phyloP scores from a whole-genome alignment of 2,329 filamentous ascomycete genomes.

The Pyrenophora graminea region DNA sequence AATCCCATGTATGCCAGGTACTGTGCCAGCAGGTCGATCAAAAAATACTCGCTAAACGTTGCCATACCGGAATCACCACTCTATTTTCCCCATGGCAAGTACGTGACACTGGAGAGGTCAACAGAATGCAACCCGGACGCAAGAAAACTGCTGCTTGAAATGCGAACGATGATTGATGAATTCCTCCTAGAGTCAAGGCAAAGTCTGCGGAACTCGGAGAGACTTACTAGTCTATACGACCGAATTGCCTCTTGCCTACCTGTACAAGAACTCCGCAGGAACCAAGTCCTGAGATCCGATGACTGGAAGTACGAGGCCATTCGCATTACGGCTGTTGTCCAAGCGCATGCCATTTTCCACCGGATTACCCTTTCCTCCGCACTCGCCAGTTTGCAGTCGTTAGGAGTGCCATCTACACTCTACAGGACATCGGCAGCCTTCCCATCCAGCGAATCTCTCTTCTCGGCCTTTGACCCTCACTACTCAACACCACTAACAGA shows the following conservation, averaged over 20 bases:
- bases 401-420: not conserved
- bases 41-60: slow-evolving; percentile 20
- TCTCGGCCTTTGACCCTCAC: slow-evolving; percentile 21
- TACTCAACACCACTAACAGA: slow-evolving; percentile 28
- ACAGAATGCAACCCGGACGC: slow-evolving; percentile 17
- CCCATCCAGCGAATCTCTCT: slow-evolving; percentile 18
- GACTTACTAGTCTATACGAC: slow-evolving; percentile 23
- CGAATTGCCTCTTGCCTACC: slow-evolving; percentile 28
- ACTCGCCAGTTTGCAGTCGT: slow-evolving; percentile 17
- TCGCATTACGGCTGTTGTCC: slow-evolving; percentile 39
- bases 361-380: slow-evolving; percentile 35
- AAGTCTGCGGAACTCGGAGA: slow-evolving; percentile 21
- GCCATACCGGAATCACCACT: slow-evolving; percentile 45
- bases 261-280: slow-evolving; percentile 14
- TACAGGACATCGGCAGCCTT: slow-evolving; percentile 16
- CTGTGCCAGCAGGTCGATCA: slow-evolving; percentile 18
- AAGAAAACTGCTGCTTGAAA: slow-evolving; percentile 32
- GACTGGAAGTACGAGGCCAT: slow-evolving; percentile 45
- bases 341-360: slow-evolving; percentile 38
- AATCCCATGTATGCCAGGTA: slow-evolving; percentile 34
- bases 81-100: slow-evolving; percentile 35
- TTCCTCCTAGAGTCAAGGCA: slow-evolving; percentile 30
- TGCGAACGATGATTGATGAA: slow-evolving; percentile 37
- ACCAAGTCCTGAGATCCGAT: slow-evolving; percentile 14
- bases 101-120: slow-evolving; percentile 34